These are phyloP conservation scores for Trametes sp. DNA, from an alignment of 1,284 basidiomycete species.

Conservation along the genomic window DNA sequence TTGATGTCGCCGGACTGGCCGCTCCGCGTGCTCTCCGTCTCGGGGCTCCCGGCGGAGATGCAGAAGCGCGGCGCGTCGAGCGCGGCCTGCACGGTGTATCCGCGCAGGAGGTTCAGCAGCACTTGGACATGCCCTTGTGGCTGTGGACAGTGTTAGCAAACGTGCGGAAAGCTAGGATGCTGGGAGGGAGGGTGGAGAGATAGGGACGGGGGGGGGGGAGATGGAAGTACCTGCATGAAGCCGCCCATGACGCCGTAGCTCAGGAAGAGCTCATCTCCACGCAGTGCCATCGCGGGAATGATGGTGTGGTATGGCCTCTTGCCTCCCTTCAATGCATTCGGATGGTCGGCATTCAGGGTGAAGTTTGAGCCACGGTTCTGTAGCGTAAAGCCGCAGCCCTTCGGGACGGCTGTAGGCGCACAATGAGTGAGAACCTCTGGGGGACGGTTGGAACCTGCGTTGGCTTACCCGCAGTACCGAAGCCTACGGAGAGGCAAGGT, in stretches of 20 bases:
- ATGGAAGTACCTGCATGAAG: conserved; percentile 82
- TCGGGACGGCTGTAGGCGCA: conserved; percentile 73
- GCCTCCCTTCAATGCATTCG: conserved; percentile 81
- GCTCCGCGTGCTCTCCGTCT: conserved; percentile 56
- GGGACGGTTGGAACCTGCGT: background rate
- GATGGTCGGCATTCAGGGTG: conserved; percentile 79
- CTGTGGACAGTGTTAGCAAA: conserved; percentile 42
- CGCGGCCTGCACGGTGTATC: conserved; percentile 84
- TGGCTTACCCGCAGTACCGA: conserved; percentile 74
- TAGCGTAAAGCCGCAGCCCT: conserved; percentile 94
- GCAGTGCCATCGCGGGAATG: conserved; percentile 90
- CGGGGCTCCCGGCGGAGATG: conserved; percentile 85
- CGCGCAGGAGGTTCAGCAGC: conserved; percentile 89
- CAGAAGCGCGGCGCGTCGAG: conserved; percentile 97
- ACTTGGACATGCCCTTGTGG: conserved; percentile 95
- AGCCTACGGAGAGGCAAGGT: conserved; percentile 52
- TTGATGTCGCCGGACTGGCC: conserved; percentile 73
- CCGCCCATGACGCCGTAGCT: conserved; percentile 95
- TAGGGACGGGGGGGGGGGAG: background rate
- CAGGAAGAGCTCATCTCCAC: conserved; percentile 85
- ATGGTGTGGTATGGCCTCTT: conserved; percentile 97
- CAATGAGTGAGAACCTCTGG: background rate
- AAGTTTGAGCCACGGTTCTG: conserved; percentile 95
- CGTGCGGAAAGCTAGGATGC: background rate
- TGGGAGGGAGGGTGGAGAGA: background rate